A percentile compares a stretch with the other conserved stretches of the same genome.
phyloP scores from a whole-genome alignment of 2,329 filamentous ascomycete species.

The Alternaria tenuissima region DNA sequence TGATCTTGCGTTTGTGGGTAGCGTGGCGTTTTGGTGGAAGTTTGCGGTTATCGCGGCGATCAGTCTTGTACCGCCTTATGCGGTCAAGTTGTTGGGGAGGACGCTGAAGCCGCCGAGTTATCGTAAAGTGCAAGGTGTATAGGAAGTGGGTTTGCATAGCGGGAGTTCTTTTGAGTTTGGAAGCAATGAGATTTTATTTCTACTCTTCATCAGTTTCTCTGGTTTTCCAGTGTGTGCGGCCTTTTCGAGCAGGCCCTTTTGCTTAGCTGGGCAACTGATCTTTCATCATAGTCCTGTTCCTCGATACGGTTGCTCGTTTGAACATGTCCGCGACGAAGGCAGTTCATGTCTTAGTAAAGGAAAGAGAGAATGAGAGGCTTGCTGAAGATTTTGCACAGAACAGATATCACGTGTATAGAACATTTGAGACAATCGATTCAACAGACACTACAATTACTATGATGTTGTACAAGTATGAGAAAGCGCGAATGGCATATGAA shows the following conservation, averaged over 20 bases:
- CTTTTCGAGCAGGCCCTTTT: background rate
- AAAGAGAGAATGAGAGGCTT: background rate
- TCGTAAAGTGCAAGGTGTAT: slow-evolving; percentile 84
- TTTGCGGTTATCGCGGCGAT: slow-evolving; percentile 81
- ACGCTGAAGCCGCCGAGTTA: slow-evolving; percentile 93
- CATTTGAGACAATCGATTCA: too few species aligned
- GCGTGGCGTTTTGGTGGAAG: slow-evolving; percentile 86
- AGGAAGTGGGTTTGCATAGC: background rate
- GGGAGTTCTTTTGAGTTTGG: background rate
- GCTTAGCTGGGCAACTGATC: background rate
- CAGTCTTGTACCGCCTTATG: slow-evolving; percentile 85
- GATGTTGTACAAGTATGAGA: background rate
- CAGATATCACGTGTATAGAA: background rate
- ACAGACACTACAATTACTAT: background rate
- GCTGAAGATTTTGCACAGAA: background rate
- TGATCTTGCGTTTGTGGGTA: slow-evolving; percentile 81
- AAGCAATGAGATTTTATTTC: background rate
- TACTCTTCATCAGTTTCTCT: background rate
- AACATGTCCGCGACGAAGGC: too few species aligned
- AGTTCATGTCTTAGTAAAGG: background rate
- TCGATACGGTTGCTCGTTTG: background rate
- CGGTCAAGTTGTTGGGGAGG: slow-evolving; percentile 82
- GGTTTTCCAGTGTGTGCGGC: background rate
- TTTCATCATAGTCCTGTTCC: background rate
- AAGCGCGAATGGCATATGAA: background rate